Percentiles rank a stretch among this genome's conserved stretches.
These are phyloP conservation scores for Leishmania amazonensis DNA, from an alignment of 208 protist species.

Conservation along the genomic window DNA sequence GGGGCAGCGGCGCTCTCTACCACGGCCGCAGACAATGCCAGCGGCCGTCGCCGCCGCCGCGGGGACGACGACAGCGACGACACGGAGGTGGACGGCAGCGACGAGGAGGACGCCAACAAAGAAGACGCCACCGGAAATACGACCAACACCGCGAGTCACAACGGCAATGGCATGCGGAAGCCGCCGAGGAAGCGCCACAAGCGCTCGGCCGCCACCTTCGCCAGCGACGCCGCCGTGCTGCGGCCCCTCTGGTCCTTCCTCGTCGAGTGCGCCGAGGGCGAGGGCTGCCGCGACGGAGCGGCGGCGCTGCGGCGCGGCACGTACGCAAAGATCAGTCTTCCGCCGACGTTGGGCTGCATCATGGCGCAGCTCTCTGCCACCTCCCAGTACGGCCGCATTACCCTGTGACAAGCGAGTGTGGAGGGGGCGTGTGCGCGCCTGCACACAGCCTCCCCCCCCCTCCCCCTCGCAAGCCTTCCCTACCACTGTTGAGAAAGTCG, in stretches of 20 bases:
- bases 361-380: constrained; percentile 52
- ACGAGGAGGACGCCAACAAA: not conserved
- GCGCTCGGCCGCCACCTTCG: constrained; percentile 26
- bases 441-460: not conserved
- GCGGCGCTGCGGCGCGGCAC: constrained; percentile 37
- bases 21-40: not conserved
- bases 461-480: not conserved
- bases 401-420: constrained; percentile 23
- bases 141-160: too few relatives aligned
- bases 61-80: constrained; percentile 15
- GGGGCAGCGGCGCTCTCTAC: not conserved
- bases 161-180: constrained; percentile 3
- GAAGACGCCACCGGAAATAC: not conserved
- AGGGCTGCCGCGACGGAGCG: constrained; percentile 37
- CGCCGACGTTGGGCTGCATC: constrained; percentile 49
- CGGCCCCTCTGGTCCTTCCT: constrained; percentile 76
- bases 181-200: not conserved
- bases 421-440: not conserved
- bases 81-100: not conserved
- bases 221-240: constrained; percentile 51
- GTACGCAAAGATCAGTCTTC: constrained; percentile 56
- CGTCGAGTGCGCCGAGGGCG: constrained; percentile 56
- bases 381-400: constrained; percentile 60
- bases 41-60: constrained; percentile 7
- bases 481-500: not conserved